These are phyloP conservation scores for Candida glaebosa DNA, from an alignment of 805 yeast species.

Conservation along the genomic window DNA sequence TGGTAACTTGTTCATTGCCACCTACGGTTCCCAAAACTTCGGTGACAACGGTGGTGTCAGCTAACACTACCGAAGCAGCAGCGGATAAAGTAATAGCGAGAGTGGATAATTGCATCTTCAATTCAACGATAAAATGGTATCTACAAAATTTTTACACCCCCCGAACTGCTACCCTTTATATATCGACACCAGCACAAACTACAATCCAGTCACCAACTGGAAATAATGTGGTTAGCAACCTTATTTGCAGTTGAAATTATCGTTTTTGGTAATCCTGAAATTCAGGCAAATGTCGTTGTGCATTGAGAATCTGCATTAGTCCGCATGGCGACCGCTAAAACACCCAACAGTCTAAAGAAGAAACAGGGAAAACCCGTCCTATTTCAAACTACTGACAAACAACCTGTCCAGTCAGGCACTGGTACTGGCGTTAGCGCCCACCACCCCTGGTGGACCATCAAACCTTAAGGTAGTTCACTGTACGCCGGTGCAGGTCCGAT, in stretches of 20 bases:
- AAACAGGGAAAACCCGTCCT: too few species aligned
- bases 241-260: not conserved
- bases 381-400: too few species aligned
- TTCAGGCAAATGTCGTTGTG: not conserved
- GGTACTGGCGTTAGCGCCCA: too few species aligned
- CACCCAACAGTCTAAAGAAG: too few species aligned
- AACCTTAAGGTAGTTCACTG: too few species aligned
- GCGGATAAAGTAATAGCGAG: constrained; percentile 17
- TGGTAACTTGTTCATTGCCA: not conserved
- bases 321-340: not conserved
- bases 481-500: not conserved
- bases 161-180: too few species aligned
- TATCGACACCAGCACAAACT: not conserved
- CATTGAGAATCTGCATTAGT: not conserved
- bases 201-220: not conserved
- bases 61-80: constrained; percentile 12
- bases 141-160: too few species aligned
- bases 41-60: not conserved
- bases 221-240: not conserved
- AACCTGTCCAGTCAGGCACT: too few species aligned
- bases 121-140: too few species aligned
- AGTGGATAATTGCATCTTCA: constrained; percentile 7
- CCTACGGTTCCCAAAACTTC: not conserved
- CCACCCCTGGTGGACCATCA: too few species aligned
- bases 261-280: not conserved